phyloP scores from a whole-genome alignment of 176 grass and related monocot species.

The Alopecurus myosuroides region DNA sequence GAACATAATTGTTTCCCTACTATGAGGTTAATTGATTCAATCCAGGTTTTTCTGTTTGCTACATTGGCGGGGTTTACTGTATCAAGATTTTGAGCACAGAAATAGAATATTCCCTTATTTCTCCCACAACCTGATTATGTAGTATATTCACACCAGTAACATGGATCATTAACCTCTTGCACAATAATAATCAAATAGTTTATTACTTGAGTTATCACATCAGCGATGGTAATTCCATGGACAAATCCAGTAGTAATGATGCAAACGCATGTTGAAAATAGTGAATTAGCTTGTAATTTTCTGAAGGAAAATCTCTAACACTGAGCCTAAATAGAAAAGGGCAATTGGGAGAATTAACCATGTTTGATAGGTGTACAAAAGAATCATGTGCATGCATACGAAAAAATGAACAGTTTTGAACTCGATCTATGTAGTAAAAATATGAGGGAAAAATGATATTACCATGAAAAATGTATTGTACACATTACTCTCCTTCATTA shows the following conservation, averaged over 20 bases:
- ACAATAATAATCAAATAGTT: background rate
- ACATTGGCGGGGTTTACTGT: background rate
- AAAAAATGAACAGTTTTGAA: background rate
- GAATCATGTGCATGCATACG: background rate
- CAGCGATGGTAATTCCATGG: background rate
- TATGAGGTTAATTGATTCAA: background rate
- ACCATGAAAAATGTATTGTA: constrained; percentile 78
- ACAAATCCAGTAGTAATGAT: background rate
- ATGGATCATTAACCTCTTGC: background rate
- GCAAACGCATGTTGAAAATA: background rate
- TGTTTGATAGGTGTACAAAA: background rate
- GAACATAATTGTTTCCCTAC: background rate
- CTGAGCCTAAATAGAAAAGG: background rate
- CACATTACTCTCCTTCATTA: constrained; percentile 67
- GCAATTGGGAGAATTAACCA: background rate
- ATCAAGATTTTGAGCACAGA: background rate
- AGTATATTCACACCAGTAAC: background rate
- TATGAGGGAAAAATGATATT: constrained; percentile 4
- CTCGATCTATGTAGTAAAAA: background rate
- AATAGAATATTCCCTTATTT: background rate
- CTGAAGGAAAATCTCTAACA: background rate
- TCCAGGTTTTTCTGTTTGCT: background rate
- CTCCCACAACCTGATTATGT: background rate
- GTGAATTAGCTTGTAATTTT: background rate
- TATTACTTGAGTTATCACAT: background rate